These are phyloP conservation scores for Elaeis guineensis DNA, from an alignment of 176 grass and related monocot species.

Conservation along the genomic window DNA sequence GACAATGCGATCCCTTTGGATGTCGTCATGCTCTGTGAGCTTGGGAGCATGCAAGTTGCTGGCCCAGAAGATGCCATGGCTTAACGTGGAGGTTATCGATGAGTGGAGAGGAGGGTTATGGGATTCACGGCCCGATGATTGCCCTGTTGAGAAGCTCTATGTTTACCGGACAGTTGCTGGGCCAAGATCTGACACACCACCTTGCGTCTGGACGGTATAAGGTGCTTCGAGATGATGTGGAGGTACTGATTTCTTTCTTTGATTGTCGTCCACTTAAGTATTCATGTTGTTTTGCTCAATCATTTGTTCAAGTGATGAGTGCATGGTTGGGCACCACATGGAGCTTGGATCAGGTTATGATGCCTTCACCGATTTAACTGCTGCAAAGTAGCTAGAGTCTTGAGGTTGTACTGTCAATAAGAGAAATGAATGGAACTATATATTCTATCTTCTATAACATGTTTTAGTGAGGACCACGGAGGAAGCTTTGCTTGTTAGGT, in stretches of 20 bases:
- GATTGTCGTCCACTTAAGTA: too few species aligned
- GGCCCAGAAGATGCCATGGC: conserved; percentile 46
- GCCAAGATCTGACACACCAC: conserved; percentile 47
- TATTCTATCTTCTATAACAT: too few species aligned
- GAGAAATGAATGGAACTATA: too few species aligned
- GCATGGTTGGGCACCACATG: too few species aligned
- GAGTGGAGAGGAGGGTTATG: conserved; percentile 26
- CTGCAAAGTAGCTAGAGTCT: too few species aligned
- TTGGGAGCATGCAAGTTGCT: conserved; percentile 52
- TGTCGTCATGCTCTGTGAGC: conserved; percentile 59
- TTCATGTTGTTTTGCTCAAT: too few species aligned
- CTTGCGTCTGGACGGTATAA: conserved; percentile 49
- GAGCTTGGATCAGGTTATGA: too few species aligned
- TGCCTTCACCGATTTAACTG: too few species aligned
- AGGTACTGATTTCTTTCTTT: conserved; percentile 29
- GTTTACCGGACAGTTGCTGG: conserved; percentile 59
- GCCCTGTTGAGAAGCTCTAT: conserved; percentile 48
- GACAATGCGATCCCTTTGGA: conserved; percentile 97
- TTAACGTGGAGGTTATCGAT: conserved; percentile 61
- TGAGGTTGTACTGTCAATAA: too few species aligned
- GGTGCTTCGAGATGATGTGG: neutral
- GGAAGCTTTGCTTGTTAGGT: too few species aligned
- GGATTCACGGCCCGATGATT: conserved; percentile 42
- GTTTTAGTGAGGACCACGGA: too few species aligned
- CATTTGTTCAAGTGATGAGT: too few species aligned